phyloP scores from a whole-genome alignment of 1,284 basidiomycete species.

The Porodaedalea pini region DNA sequence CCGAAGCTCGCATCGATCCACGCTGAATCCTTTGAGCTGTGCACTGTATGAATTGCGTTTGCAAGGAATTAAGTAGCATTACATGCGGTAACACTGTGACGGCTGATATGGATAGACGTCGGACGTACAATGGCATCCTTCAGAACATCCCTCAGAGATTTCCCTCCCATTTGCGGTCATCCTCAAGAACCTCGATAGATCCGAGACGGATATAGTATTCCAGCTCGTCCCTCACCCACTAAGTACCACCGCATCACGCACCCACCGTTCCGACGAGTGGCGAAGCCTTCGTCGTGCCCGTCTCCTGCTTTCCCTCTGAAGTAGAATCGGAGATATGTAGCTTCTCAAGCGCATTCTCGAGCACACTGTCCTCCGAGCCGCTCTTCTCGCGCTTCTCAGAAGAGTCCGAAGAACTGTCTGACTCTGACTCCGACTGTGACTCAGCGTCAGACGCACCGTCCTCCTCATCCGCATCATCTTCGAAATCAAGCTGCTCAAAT shows the following conservation, averaged over 20 bases:
- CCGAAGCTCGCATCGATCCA: too few relatives aligned
- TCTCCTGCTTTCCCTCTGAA: neutral
- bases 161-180: too few relatives aligned
- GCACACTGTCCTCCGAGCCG: slow-evolving; percentile 36
- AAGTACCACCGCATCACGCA: neutral
- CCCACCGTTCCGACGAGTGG: neutral
- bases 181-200: neutral
- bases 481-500: slow-evolving; percentile 60
- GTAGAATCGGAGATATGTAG: slow-evolving; percentile 43
- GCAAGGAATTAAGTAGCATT: too few relatives aligned
- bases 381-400: slow-evolving; percentile 34
- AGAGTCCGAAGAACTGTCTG: slow-evolving; percentile 43
- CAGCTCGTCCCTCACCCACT: too few relatives aligned
- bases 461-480: slow-evolving; percentile 57
- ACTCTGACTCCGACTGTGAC: slow-evolving; percentile 30
- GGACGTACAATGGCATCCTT: too few relatives aligned
- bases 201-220: too few relatives aligned
- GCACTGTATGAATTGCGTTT: too few relatives aligned
- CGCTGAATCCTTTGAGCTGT: too few relatives aligned
- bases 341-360: slow-evolving; percentile 65
- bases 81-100: too few relatives aligned
- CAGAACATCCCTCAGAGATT: too few relatives aligned
- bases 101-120: too few relatives aligned
- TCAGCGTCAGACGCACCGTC: slow-evolving; percentile 30
- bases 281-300: neutral